Evolutionary conservation across 2,329 filamentous ascomycete genomes (phyloP), one percentile per base, ranked within the genome.

Genomic region (Microdochium bolleyi): DNA sequence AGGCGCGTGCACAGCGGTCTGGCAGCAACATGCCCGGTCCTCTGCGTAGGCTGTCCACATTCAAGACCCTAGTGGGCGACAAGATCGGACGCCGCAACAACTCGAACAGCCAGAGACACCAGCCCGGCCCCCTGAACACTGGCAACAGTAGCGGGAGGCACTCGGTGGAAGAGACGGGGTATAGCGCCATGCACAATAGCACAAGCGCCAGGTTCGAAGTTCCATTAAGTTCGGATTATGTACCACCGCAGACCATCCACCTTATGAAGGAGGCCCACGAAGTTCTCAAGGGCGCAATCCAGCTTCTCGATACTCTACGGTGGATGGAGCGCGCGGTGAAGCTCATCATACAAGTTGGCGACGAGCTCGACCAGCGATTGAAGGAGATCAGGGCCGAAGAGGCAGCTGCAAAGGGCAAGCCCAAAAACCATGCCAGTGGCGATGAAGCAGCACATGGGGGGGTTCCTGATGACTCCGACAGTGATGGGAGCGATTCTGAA

Each of bases 221-320:
- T 16, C 41, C 41, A 8, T 61, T 56, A 11, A 61, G 61, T 32
- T 57, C 62, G 8, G 61, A 65, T 9, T 70, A 66, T 57, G 68
- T 71, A 0, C 70, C 69, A 2, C 72, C 72, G 58, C 72, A 72
- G 49, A 74, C 73, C 54, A 74, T 73, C 2, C 69, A 72, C 49
- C 65, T 75, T 19, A 75, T 75, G 73, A 75, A 75, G 58, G 67
- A 71, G 49, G 73, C 73, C 0, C 73, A 76, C 34, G 72, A 74
- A 41, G 72, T 73, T 1, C 61, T 75, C 24, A 74, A 74, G 52
- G 70, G 69, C 13, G 70, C 71, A 1, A 74, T 76, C 50, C 70
- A 74, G 52, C 60, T 76, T 9, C 64, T 76, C 1, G 72, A 76
- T 49, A 75, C 73, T 1, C 65, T 76, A 30, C 62, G 71, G 22